Evolutionary conservation across 192 early-diverging fungal genomes (phyloP).

Genomic region (Backusella mclennaniae): DNA sequence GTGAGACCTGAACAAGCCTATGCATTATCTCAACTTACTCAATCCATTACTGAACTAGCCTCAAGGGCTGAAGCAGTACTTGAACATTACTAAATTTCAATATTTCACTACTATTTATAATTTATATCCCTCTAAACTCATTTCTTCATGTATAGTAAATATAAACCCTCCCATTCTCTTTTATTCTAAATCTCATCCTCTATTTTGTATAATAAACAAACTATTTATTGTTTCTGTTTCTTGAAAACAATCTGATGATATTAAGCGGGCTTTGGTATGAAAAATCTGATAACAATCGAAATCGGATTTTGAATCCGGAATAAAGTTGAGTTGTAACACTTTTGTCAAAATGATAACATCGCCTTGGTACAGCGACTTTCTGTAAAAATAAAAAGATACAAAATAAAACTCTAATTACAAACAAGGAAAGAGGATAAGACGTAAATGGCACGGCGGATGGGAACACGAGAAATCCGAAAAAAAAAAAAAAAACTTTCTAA

Average conservation of each 20-base stretch:
- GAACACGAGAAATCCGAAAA: conserved; percentile 7
- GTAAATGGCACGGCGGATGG: background rate
- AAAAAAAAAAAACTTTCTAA: background rate
- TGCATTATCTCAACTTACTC: conserved; percentile 19
- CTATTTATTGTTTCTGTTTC: conserved; percentile 1
- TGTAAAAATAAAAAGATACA: background rate
- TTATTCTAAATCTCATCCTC: background rate
- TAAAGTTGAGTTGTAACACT: background rate
- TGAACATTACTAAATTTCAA: background rate
- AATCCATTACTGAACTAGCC: conserved; percentile 7
- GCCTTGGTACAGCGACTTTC: background rate
- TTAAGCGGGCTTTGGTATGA: background rate
- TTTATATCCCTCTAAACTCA: background rate
- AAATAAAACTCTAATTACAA: background rate
- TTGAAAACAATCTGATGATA: background rate
- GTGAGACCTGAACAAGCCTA: conserved; percentile 12
- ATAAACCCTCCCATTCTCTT: background rate
- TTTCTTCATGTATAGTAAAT: background rate
- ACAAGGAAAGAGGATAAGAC: background rate
- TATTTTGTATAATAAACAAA: background rate
- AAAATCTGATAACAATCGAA: background rate
- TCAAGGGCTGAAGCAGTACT: conserved; percentile 9
- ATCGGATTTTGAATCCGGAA: background rate
- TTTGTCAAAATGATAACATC: background rate
- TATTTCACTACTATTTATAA: background rate